Evolutionary conservation across 2,329 filamentous ascomycete species (phyloP), one percentile per base, ranked within the genome.

Genomic region (Coniochaeta pulveracea): DNA sequence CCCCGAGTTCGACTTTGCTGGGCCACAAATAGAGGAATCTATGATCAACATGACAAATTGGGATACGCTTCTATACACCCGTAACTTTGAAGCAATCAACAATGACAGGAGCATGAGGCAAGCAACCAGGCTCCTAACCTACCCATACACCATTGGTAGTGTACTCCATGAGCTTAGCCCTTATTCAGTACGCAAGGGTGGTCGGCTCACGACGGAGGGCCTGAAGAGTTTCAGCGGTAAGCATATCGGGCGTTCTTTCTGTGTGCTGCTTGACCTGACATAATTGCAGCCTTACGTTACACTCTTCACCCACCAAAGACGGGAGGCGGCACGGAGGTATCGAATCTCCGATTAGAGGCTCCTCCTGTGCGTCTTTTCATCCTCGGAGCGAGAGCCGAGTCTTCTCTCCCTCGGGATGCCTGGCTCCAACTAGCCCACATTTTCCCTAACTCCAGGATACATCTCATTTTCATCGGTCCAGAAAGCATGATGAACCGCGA

Each of bases 21-120:
- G 81, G 10, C 69, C 79, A 35, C 88, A 95, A 60, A 77, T 95
- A 54, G 88, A 95, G 43, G 89, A 95, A 54, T 84, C 86, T 21
- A 69, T 91, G 43, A 76, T 95, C 44, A 98, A 98, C 58, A 88
- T 98, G 82, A 93, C 82, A 26, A 98, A 93, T 56, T 98, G 91
- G 91, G 91, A 98, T 56, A 96, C 91, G 0, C 85, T 93, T 47
- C 65, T 98, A 50, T 98, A 94, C 54, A 93, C 86, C 3, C 72
- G 91, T 48, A 81, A 93, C 47, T 96, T 91, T 48, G 73, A 80
- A 43, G 93, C 93, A 5, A 78, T 98, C 51, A 86, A 98, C 54
- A 77, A 86, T 40, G 88, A 94, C 52, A 74, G 89, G 37, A 80
- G 78, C 48, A 82, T 98, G 77, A 72, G 91, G 39, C 93, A 98